Conservation (phyloP, 163 green algal genomes). For the Scenedesmus sp. region DNA sequence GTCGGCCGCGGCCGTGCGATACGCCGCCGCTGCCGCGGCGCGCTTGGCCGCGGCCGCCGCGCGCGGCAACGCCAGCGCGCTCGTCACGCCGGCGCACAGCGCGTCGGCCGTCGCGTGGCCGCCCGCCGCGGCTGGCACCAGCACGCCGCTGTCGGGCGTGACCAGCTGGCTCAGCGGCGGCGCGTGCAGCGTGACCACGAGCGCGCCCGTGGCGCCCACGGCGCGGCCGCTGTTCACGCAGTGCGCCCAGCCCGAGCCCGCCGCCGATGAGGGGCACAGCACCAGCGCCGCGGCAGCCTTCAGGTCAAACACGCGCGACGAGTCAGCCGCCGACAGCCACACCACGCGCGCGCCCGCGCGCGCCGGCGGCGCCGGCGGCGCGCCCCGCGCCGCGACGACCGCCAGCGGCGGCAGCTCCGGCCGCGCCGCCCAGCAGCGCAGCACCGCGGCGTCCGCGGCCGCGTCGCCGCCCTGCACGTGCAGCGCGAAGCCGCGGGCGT, state of each 20-base stretch:
- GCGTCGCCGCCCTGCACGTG: slow-evolving; percentile 2
- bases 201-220: too few species aligned
- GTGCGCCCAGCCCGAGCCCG: too few species aligned
- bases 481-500: not conserved
- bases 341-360: not conserved
- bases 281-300: not conserved
- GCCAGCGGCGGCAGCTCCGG: not conserved
- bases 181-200: not conserved
- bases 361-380: not conserved
- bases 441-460: not conserved
- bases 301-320: slow-evolving; percentile 15
- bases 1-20: not conserved
- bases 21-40: not conserved
- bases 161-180: not conserved
- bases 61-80: not conserved
- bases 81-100: slow-evolving; percentile 2
- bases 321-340: slow-evolving; percentile 5
- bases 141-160: not conserved
- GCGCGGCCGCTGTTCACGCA: too few species aligned
- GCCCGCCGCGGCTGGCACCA: slow-evolving; percentile 5
- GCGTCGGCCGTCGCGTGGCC: not conserved
- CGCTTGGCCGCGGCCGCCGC: not conserved
- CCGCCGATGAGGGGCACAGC: too few species aligned
- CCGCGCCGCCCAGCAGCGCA: slow-evolving; percentile 30
- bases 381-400: not conserved